A percentile compares a stretch with the other conserved stretches of the same genome.
Conservation (phyloP, 139 green algal genomes). For the Yamagishiella unicocca region DNA sequence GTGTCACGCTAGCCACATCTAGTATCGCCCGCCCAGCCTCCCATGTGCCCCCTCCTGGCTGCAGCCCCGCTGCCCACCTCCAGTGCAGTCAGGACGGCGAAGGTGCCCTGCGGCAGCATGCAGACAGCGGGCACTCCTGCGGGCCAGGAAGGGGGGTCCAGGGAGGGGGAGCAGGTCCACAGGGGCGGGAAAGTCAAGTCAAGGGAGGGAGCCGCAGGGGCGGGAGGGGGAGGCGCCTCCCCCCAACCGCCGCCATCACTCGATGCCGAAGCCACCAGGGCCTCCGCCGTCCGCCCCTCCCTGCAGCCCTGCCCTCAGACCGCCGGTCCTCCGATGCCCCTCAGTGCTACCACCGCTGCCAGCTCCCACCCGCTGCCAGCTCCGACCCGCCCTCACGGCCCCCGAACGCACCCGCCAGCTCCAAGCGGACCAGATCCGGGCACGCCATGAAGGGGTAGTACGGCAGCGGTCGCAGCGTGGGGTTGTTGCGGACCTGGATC, state of each 20-base stretch:
- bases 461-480: slow-evolving; percentile 32
- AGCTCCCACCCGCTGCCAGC: background rate
- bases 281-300: too few species aligned
- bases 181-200: too few species aligned
- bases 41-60: too few species aligned
- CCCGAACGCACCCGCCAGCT: slow-evolving; percentile 56
- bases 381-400: too few species aligned
- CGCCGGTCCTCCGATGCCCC: background rate
- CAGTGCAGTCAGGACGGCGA: slow-evolving; percentile 32
- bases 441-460: slow-evolving; percentile 44
- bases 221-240: background rate
- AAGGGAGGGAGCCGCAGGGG: background rate
- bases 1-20: too few species aligned
- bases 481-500: slow-evolving; percentile 44
- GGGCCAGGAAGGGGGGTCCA: background rate
- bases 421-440: slow-evolving; percentile 46
- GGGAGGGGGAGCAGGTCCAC: too few species aligned
- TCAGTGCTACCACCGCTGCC: too few species aligned
- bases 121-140: slow-evolving; percentile 39
- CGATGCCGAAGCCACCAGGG: too few species aligned
- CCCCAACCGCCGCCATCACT: background rate
- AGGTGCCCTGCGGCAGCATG: slow-evolving; percentile 2
- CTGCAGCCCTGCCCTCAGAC: background rate
- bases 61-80: too few species aligned
- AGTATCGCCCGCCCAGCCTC: too few species aligned